Conservation (phyloP, 1,284 basidiomycete species). For the Puccinia novopanici region DNA sequence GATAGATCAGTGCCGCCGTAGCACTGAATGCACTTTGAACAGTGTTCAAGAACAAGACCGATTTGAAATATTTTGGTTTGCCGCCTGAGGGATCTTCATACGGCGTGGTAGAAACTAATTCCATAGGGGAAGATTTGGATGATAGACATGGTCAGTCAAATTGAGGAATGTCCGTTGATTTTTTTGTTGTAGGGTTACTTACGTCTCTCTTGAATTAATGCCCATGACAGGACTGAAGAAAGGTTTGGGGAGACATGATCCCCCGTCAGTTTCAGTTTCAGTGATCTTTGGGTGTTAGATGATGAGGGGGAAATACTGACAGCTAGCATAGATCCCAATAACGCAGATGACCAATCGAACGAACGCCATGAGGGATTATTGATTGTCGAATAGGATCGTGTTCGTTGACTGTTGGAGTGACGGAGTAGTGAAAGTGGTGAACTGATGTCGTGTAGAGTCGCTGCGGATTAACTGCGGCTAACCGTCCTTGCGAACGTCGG, state of each 20-base stretch:
- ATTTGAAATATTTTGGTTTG: slow-evolving; percentile 67
- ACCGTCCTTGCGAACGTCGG: background rate
- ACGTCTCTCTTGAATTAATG: slow-evolving; percentile 49
- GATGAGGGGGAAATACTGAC: slow-evolving; percentile 13
- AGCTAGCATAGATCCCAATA: slow-evolving; percentile 43
- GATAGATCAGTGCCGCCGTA: slow-evolving; percentile 75
- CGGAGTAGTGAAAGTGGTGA: background rate
- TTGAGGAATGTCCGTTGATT: background rate
- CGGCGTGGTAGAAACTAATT: slow-evolving; percentile 42
- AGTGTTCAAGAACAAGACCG: slow-evolving; percentile 81
- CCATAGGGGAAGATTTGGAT: background rate
- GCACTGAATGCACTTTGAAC: slow-evolving; percentile 81
- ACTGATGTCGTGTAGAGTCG: background rate
- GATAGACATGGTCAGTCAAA: background rate
- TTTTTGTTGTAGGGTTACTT: background rate
- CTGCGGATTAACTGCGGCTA: background rate
- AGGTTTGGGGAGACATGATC: background rate
- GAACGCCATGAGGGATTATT: slow-evolving; percentile 26
- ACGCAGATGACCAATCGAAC: slow-evolving; percentile 37
- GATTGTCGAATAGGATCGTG: background rate
- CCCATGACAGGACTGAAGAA: slow-evolving; percentile 37
- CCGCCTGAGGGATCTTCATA: slow-evolving; percentile 51
- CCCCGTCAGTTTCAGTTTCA: background rate
- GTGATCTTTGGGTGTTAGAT: background rate
- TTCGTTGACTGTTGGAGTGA: background rate